Percentiles rank a stretch among this genome's conserved stretches.
These are phyloP conservation scores for Magnaporthales sp. DNA, from an alignment of 2,329 filamentous ascomycete species.

Conservation along the genomic window DNA sequence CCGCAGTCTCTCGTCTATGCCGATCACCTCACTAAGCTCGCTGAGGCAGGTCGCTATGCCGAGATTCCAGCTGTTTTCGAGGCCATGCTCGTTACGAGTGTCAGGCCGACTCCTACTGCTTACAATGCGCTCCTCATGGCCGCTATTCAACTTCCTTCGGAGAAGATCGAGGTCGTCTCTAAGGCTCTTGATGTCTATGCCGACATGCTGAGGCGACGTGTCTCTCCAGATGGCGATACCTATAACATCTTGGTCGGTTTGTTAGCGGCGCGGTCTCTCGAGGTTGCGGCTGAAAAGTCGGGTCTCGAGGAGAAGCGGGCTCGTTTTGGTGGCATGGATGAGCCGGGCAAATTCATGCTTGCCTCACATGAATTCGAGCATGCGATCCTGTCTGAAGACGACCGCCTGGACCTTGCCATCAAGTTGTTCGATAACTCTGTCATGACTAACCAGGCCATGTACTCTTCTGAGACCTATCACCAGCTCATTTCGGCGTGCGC, in stretches of 20 bases:
- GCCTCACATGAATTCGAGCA: slow-evolving; percentile 81
- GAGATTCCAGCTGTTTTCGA: slow-evolving; percentile 91
- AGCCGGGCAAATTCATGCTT: slow-evolving; percentile 79
- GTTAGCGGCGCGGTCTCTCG: slow-evolving; percentile 70
- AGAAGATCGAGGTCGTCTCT: slow-evolving; percentile 75
- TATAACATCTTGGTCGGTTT: slow-evolving; percentile 83
- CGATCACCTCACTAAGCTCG: slow-evolving; percentile 68
- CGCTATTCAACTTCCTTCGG: slow-evolving; percentile 70
- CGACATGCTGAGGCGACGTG: slow-evolving; percentile 84
- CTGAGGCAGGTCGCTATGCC: slow-evolving; percentile 62
- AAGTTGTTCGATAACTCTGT: slow-evolving; percentile 77
- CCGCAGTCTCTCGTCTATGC: slow-evolving; percentile 64
- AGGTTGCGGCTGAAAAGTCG: slow-evolving; percentile 66
- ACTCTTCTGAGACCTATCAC: slow-evolving; percentile 77
- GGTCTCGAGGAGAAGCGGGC: slow-evolving; percentile 71
- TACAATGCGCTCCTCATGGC: slow-evolving; percentile 88
- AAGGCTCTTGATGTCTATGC: slow-evolving; percentile 93
- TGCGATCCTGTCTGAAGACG: slow-evolving; percentile 78
- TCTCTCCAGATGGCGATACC: slow-evolving; percentile 73
- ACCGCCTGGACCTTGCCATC: slow-evolving; percentile 76
- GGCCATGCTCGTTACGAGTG: slow-evolving; percentile 73
- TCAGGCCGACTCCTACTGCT: slow-evolving; percentile 73
- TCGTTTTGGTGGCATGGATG: slow-evolving; percentile 78
- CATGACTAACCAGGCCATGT: slow-evolving; percentile 50
- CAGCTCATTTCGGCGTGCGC: slow-evolving; percentile 83